A percentile compares a stretch with the other conserved stretches of the same genome.
phyloP scores from a whole-genome alignment of 768 basidiomycete species.

The Leccinum aurantiacum region DNA sequence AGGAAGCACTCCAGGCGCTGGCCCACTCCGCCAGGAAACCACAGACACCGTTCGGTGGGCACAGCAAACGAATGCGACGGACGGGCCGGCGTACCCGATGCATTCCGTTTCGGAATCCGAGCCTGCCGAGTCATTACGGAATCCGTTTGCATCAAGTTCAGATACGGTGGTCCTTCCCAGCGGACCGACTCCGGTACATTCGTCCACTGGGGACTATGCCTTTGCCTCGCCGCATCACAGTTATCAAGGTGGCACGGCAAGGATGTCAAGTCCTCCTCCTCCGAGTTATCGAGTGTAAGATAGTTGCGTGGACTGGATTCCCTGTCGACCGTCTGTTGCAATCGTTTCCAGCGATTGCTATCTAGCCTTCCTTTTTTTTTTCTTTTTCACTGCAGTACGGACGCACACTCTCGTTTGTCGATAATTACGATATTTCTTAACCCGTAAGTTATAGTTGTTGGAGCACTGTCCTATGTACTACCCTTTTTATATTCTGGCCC shows the following conservation, averaged over 20 bases:
- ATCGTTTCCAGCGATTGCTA: neutral
- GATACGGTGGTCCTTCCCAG: conserved; percentile 21
- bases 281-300: conserved; percentile 20
- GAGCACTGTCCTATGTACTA: conserved; percentile 19
- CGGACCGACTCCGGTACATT: conserved; percentile 8
- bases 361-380: neutral
- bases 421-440: conserved; percentile 4
- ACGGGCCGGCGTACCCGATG: conserved; percentile 27
- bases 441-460: conserved; percentile 26
- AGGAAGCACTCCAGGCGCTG: conserved; percentile 14
- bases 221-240: conserved; percentile 27
- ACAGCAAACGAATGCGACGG: conserved; percentile 26
- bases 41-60: conserved; percentile 34
- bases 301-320: neutral
- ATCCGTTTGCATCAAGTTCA: conserved; percentile 27
- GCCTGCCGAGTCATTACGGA: conserved; percentile 16
- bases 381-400: neutral
- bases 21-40: conserved; percentile 26
- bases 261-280: conserved; percentile 19
- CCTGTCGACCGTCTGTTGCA: neutral
- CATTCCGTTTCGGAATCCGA: conserved; percentile 18
- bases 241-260: conserved; percentile 15
- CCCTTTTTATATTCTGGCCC: neutral
- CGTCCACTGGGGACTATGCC: conserved; percentile 21
- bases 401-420: conserved; percentile 11